Evolutionary conservation across 768 basidiomycete genomes (phyloP).

Genomic region (Lactarius sanguifluus): DNA sequence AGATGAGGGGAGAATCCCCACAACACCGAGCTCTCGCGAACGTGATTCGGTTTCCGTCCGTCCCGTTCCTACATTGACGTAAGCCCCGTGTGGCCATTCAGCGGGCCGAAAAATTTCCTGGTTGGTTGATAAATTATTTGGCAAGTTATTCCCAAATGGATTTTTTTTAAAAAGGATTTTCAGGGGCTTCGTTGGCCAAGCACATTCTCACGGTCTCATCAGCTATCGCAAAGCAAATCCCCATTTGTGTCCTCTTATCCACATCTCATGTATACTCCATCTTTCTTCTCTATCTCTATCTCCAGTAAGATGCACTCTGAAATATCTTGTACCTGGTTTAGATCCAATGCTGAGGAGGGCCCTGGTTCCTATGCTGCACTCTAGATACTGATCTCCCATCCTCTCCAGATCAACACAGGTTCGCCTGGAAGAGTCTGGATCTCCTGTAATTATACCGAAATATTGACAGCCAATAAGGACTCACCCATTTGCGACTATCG

Average conservation of each 20-base stretch:
- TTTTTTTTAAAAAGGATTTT: background rate
- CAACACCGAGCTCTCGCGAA: background rate
- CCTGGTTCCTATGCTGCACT: constrained; percentile 13
- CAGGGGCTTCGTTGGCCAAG: background rate
- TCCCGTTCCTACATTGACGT: constrained; percentile 10
- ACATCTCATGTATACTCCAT: constrained; percentile 45
- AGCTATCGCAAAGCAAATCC: background rate
- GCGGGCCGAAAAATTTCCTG: background rate
- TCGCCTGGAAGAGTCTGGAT: constrained; percentile 2
- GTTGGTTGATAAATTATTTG: background rate
- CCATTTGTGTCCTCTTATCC: constrained; percentile 37
- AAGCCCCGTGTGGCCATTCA: background rate
- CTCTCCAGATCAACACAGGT: constrained; percentile 3
- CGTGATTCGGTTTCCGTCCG: background rate
- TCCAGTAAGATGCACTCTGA: constrained; percentile 35
- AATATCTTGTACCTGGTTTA: constrained; percentile 32
- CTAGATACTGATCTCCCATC: constrained; percentile 10
- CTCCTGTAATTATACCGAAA: background rate
- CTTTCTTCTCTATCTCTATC: constrained; percentile 34
- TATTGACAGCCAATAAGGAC: constrained; percentile 10
- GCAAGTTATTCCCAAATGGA: background rate
- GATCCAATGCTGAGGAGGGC: constrained; percentile 11
- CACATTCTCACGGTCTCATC: too few relatives aligned
- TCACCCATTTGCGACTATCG: constrained; percentile 39
- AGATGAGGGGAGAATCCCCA: background rate